Base-by-base conservation (phyloP, 2,329 filamentous ascomycete species). In the Diaporthe citri region DNA sequence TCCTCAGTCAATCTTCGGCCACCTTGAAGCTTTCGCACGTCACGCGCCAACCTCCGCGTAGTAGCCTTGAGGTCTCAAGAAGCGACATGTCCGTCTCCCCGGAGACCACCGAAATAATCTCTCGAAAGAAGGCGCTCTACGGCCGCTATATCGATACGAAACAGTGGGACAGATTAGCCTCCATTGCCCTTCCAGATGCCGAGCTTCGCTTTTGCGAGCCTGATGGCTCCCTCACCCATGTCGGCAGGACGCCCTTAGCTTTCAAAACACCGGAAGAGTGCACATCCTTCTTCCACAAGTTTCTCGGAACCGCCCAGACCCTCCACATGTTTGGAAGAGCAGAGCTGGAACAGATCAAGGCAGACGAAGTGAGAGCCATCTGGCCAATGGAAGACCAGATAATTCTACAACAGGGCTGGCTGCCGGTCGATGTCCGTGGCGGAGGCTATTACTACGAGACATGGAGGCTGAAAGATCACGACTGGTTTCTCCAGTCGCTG, bases 121-220 rank as follows among this genome's bases (percentile, higher is more conserved):
- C 76, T 12, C 76, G 76, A 60, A 77, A 81, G 67, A 80, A 80
- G 56, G 74, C 77, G 10, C 78, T 76, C 17, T 80, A 81, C 52
- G 76, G 73, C 20, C 76, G 77, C 48, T 80, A 79, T 57, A 78
- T 78, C 43, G 79, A 81, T 74, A 80, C 78, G 0, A 81, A 80
- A 71, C 76, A 80, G 36, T 79, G 78, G 77, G 73, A 79, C 51
- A 76, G 75, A 20, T 79, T 77, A 41, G 77, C 56, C 2, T 76
- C 77, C 13, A 75, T 81, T 22, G 74, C 74, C 36, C 78, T 80
- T 17, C 77, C 79, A 2, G 74, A 80, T 12, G 39, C 76, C 72
- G 25, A 70, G 7, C 78, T 77, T 57, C 74, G 69, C 36, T 81
- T 60, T 34, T 36, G 59, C 13, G 67, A 56, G 20, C 46, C 52